Percentiles rank a stretch among this genome's conserved stretches.
These are phyloP conservation scores for Musa acuminata DNA, from an alignment of 176 grass and related monocot genomes.

Conservation along the genomic window DNA sequence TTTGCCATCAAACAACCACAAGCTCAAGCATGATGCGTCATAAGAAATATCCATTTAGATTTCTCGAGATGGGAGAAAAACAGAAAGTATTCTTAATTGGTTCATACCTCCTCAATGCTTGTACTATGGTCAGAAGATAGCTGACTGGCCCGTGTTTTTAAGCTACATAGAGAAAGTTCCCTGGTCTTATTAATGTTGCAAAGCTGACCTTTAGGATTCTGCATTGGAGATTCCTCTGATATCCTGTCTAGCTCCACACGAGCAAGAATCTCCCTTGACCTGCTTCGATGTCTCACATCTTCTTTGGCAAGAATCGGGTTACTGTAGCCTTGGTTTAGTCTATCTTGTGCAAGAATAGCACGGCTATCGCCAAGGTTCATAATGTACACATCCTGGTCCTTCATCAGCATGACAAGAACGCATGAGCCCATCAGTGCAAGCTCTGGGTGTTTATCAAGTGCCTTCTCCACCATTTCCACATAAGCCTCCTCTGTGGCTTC, in stretches of 20 bases:
- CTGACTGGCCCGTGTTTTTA: conserved; percentile 65
- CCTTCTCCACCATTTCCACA: conserved; percentile 73
- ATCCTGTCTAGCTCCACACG: conserved; percentile 79
- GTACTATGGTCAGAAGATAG: conserved; percentile 82
- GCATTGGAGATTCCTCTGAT: conserved; percentile 81
- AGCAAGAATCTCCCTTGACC: conserved; percentile 69
- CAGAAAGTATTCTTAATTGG: conserved; percentile 10
- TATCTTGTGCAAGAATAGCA: conserved; percentile 54
- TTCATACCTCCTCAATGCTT: conserved; percentile 70
- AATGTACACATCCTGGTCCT: conserved; percentile 82
- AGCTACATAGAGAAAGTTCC: conserved; percentile 63
- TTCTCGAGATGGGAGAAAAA: neutral
- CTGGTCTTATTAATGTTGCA: conserved; percentile 50
- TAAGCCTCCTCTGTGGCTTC: conserved; percentile 42
- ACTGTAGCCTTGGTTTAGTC: conserved; percentile 34
- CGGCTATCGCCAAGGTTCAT: conserved; percentile 98
- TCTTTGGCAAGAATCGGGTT: conserved; percentile 38
- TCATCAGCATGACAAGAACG: conserved; percentile 67
- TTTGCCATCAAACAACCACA: neutral
- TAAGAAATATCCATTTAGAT: neutral
- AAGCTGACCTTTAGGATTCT: conserved; percentile 50
- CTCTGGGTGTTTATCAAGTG: conserved; percentile 66
- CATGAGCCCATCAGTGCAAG: conserved; percentile 79
- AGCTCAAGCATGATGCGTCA: neutral
- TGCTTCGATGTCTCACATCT: conserved; percentile 43